phyloP scores from a whole-genome alignment of 345 rosid species.

The Geranium rotundifolium region DNA sequence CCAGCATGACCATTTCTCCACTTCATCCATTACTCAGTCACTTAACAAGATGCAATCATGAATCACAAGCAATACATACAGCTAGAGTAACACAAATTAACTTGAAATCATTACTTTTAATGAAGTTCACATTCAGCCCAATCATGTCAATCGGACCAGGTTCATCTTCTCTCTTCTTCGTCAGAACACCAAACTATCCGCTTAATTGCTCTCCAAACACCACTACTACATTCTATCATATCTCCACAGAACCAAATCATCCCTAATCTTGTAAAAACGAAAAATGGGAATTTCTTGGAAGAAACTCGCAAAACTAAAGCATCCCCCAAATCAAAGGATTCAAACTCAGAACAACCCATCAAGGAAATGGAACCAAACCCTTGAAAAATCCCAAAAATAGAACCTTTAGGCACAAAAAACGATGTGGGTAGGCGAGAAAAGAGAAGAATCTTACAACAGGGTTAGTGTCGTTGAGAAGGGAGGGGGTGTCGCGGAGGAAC shows the following conservation, averaged over 20 bases:
- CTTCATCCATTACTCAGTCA: not conserved
- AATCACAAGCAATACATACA: not conserved
- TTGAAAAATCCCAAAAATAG: not conserved
- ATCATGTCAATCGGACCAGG: not conserved
- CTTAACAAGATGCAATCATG: not conserved
- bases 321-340: not conserved
- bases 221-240: not conserved
- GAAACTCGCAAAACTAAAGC: not conserved
- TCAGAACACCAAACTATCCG: no score
- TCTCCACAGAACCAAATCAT: not conserved
- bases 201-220: no score
- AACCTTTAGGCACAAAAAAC: not conserved
- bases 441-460: slow-evolving; percentile 53
- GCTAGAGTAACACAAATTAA: not conserved
- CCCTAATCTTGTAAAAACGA: not conserved
- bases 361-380: not conserved
- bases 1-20: not conserved
- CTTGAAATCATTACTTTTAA: not conserved
- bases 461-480: slow-evolving; percentile 78
- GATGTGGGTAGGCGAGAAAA: not conserved
- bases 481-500: slow-evolving; percentile 54
- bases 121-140: not conserved
- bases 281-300: not conserved
- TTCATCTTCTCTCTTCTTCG: no score
- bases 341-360: not conserved